Evolutionary conservation across 768 basidiomycete genomes (phyloP), one percentile per base, ranked within the genome.

Genomic region (Phanerodontia chrysosporium): DNA sequence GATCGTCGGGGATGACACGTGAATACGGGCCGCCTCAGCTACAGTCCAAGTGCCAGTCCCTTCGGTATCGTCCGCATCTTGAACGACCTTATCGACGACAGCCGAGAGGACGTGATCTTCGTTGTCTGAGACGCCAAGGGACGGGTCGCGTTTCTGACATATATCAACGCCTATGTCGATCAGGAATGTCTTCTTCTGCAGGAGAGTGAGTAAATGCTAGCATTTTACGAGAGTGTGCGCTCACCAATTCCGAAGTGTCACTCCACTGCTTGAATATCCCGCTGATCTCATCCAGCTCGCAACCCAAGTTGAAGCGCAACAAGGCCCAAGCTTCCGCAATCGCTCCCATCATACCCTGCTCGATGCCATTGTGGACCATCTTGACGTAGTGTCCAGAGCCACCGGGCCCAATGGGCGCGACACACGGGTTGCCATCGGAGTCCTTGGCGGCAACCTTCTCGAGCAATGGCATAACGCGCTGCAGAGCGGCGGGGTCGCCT

Each of bases 21-120:
- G 81, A 60, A 83, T 88, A 67, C 92, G 95, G 65, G 92, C 88
- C 59, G 97, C 97, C 65, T 87, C 88, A 68, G 98, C 90, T 58
- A 96, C 97, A 57, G 97, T 98, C 97, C 97, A 99, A 77, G 98
- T 99, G 59, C 97, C 95, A 62, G 97, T 99, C 70, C 97, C 97
- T 78, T 99, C 66, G 14, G 51, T 99, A 75, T 98, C 97, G 36
- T 95, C 96, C 59, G 97, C 97, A 68, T 90, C 74, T 75, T 99
- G 97, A 64, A 97, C 83, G 69, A 99, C 96, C 78, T 98, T 99
- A 67, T 79, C 80, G 62, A 98, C 86, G 65, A 98, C 84, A 51
- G 94, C 90, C 67, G 82, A 82, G 58, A 95, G 95, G 71, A 98
- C 96, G 55, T 92, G 89, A 68, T 98, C 97, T 71, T 95, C 93